Base-by-base conservation (phyloP, 495 filamentous ascomycete species). In the Tuber brumale region DNA sequence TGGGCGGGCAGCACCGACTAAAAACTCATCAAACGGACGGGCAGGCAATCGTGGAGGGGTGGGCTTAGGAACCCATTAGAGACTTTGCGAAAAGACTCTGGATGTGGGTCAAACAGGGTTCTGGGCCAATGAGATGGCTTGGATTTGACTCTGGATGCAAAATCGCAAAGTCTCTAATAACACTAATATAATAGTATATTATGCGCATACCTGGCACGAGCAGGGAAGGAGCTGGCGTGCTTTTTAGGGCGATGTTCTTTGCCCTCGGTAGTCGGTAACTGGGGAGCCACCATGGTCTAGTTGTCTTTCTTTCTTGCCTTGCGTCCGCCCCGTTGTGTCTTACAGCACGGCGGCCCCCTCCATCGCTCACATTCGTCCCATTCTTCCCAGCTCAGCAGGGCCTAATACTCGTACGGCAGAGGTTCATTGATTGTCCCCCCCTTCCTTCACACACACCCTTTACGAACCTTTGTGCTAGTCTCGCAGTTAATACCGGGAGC, bases 301-400 rank as follows among this genome's bases (percentile, higher is more conserved):
- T 31, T 66, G n/a, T 66, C 57, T 66, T 31, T 66, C 57, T 16
- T 61, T 61, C 51, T 66, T 66, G 27, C 57, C 27, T 75, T 79
- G 78, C 76, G 78, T 79, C 77, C 76, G 74, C 69, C 19, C 69
- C 70, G 69, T 35, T 77, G 57, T 73, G 51, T 70, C 73, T 79
- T 18, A 66, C 57, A 66, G 57, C 57, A 31, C 57, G 57, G 8
- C 57, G 57, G 57, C 14, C 57, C 46, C 46, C n/a, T 31, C 57
- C 57, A 57, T 57, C 23, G 48, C 48, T n/a, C 48, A 12, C 48
- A 57, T 57, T 57, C 48, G 48, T 51, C 48, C 48, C 46, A 57
- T 57, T 57, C 23, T 23, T 57, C 48, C 48, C 57, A 66, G 57
- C 57, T 31, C 27, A 66, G 57, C 57, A 66, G 57, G 57, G 27